Base-by-base conservation (phyloP, 495 filamentous ascomycete genomes). In the Daldinia decipiens region DNA sequence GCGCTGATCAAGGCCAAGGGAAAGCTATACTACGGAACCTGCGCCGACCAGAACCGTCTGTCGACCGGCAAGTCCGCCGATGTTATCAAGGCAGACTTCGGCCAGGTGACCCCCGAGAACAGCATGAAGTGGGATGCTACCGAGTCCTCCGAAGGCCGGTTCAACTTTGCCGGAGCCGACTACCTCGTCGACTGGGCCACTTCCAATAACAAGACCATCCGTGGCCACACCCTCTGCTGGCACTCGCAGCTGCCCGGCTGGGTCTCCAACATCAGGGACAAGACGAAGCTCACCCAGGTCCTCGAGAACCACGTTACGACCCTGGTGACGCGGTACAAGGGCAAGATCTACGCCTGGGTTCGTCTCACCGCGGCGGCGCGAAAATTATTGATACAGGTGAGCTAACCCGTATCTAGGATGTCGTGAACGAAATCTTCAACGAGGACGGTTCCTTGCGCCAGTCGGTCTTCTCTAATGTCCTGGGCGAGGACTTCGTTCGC, bases 401-500 rank as follows among this genome's bases (percentile, higher is more conserved):
- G 39, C 58, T 71, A 47, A 71, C 57, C 21, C 7, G 29, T 19
- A 29, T 21, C 4, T 53, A 85, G 84, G 88, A 90, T 67, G 88
- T 91, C 32, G 82, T 88, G 57, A 90, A 91, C 80, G 87, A 90
- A 77, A 87, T 90, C 72, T 88, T 91, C 80, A 85, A 87, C 78
- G 88, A 91, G 70, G 81, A 86, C 64, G 88, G 87, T 50, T 81
- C 82, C 17, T 81, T 89, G 56, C 84, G 87, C 59, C 73, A 68
- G 62, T 83, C 79, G 9, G 85, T 88, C 70, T 91, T 89, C 82
- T 88, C 83, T 68, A 77, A 85, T 34, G 82, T 89, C 8, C 82
- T 90, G 24, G 87, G 87, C 24, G 83, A 87, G 70, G 80, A 83
- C 70, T 82, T 84, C 54, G 86, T 90, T 59, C 74, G 78, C 59